Conservation (phyloP, 306 rosid species). For the Sicyos baderoa region DNA sequence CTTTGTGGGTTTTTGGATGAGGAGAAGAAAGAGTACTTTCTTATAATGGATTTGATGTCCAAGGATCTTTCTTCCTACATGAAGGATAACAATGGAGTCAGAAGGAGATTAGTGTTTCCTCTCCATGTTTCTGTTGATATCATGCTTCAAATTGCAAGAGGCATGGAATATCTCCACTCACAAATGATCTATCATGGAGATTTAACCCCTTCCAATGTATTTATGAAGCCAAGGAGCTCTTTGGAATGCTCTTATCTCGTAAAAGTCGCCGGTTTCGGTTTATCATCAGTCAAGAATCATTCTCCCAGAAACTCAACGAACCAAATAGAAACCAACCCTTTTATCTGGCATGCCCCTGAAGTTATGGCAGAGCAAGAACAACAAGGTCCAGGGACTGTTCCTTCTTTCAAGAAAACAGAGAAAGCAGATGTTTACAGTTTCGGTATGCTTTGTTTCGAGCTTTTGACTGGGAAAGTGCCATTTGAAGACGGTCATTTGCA, state of each 20-base stretch:
- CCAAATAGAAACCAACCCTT: conserved; percentile 32
- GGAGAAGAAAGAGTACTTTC: conserved; percentile 57
- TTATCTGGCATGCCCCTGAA: conserved; percentile 84
- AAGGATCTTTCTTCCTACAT: conserved; percentile 55
- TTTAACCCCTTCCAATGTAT: conserved; percentile 53
- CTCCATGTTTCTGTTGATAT: conserved; percentile 67
- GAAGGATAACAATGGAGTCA: conserved; percentile 67
- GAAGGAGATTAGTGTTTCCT: conserved; percentile 64
- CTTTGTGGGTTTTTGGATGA: conserved; percentile 67
- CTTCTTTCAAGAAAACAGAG: conserved; percentile 42
- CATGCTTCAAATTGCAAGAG: conserved; percentile 94
- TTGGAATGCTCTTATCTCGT: conserved; percentile 69
- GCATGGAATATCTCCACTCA: conserved; percentile 75
- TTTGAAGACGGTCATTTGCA: conserved; percentile 70
- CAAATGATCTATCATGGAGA: conserved; percentile 65
- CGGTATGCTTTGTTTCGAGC: conserved; percentile 80
- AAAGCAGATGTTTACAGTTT: conserved; percentile 85
- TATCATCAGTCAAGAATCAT: conserved; percentile 27
- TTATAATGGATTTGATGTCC: conserved; percentile 68
- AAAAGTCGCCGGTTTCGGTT: conserved; percentile 66
- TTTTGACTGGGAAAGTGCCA: conserved; percentile 83
- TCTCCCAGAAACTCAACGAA: conserved; percentile 27
- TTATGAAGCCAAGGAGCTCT: conserved; percentile 49
- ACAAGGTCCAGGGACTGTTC: conserved; percentile 15
- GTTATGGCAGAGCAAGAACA: conserved; percentile 57